phyloP scores from a whole-genome alignment of 2,329 filamentous ascomycete genomes.

The Erysiphe pulchra region DNA sequence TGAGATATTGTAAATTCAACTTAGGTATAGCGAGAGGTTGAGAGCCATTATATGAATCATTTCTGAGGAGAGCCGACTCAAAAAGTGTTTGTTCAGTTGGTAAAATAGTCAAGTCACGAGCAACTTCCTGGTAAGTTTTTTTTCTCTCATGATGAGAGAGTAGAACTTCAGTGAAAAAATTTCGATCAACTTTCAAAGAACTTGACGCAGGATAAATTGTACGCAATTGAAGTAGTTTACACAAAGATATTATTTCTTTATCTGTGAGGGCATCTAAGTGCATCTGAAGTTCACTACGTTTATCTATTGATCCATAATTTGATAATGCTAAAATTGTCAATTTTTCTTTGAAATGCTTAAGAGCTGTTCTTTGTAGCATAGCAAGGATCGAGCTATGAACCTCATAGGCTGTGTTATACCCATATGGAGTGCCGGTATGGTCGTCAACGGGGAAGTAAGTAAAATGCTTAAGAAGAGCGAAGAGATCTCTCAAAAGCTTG shows the following conservation, averaged over 20 bases:
- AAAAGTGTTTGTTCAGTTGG: constrained; percentile 69
- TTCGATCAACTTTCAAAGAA: constrained; percentile 34
- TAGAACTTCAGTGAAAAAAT: constrained; percentile 44
- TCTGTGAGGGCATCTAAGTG: constrained; percentile 52
- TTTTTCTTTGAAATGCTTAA: constrained; percentile 72
- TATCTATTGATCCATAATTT: constrained; percentile 73
- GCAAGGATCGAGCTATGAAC: constrained; percentile 52
- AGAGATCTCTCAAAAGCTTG: constrained; percentile 55
- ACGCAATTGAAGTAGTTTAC: constrained; percentile 47
- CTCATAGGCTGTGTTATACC: constrained; percentile 47
- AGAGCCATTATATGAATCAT: constrained; percentile 70
- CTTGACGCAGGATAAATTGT: constrained; percentile 55
- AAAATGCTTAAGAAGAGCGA: constrained; percentile 61
- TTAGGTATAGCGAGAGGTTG: constrained; percentile 78
- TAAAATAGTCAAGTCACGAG: constrained; percentile 44
- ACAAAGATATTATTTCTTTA: constrained; percentile 44
- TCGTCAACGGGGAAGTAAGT: constrained; percentile 77
- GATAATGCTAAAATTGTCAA: constrained; percentile 76
- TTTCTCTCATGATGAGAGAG: constrained; percentile 50
- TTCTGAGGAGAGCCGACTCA: constrained; percentile 50
- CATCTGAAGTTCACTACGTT: constrained; percentile 49
- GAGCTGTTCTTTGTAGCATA: constrained; percentile 50
- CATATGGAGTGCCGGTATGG: constrained; percentile 57
- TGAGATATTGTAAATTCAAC: constrained; percentile 83
- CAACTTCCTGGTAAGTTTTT: constrained; percentile 58